Evolutionary conservation across 306 rosid genomes (phyloP).

Genomic region (Senna tora): DNA sequence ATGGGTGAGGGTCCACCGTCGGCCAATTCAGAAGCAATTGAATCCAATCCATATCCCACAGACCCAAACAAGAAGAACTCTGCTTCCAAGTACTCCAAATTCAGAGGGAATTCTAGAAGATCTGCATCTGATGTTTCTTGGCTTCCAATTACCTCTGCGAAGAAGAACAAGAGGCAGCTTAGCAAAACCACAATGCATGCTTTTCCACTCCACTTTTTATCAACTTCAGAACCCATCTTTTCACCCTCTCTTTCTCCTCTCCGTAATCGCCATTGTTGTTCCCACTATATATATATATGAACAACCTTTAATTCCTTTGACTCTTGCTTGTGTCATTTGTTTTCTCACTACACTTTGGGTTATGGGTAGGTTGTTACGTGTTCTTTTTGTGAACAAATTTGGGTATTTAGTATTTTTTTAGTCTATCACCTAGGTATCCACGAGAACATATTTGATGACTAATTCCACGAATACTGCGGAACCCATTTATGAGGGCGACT

Average conservation of each 20-base stretch:
- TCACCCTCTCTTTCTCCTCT: neutral
- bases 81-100: constrained; percentile 71
- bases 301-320: neutral
- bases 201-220: neutral
- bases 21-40: constrained; percentile 50
- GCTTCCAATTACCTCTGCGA: constrained; percentile 18
- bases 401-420: too few relatives aligned
- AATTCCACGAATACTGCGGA: too few relatives aligned
- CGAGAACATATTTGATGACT: too few relatives aligned
- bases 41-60: constrained; percentile 62
- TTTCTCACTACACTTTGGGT: too few relatives aligned
- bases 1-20: constrained; percentile 67
- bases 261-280: too few relatives aligned
- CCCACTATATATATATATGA: too few relatives aligned
- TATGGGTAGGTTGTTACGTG: neutral
- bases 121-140: constrained; percentile 38
- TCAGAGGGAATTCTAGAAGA: constrained; percentile 58
- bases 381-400: neutral
- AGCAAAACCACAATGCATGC: constrained; percentile 28
- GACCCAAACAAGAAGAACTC: constrained; percentile 72
- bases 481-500: too few relatives aligned
- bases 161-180: constrained; percentile 30
- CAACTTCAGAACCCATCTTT: constrained; percentile 29
- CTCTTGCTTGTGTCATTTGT: neutral
- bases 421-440: too few relatives aligned